Conservation (phyloP, 345 rosid species). For the Brassica juncea region DNA sequence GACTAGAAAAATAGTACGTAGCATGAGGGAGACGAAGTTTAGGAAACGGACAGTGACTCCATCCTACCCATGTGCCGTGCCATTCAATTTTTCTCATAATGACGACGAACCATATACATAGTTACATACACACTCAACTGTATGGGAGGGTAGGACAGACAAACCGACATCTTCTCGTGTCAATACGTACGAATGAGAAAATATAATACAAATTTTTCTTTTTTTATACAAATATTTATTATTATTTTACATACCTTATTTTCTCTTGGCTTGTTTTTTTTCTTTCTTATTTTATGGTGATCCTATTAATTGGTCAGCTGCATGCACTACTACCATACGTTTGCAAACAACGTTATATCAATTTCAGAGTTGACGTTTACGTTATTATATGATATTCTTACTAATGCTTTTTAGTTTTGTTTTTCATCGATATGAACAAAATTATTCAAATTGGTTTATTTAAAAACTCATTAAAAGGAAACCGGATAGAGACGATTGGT, state of each 20-base stretch:
- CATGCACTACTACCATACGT: not conserved
- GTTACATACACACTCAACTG: not conserved
- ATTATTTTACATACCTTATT: not conserved
- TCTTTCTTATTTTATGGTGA: not conserved
- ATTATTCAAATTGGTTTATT: too few species aligned
- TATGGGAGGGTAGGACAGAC: constrained; percentile 8
- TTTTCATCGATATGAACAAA: not conserved
- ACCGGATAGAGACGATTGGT: not conserved
- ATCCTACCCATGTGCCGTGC: constrained; percentile 26
- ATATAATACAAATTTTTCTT: not conserved
- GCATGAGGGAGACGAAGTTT: not conserved
- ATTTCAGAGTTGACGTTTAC: not conserved
- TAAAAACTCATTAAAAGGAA: not conserved
- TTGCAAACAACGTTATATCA: not conserved
- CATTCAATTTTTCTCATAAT: constrained; percentile 19
- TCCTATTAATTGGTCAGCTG: not conserved
- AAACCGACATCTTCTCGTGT: constrained; percentile 23
- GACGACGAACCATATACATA: not conserved
- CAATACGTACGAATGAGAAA: not conserved
- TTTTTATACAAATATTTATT: too few species aligned
- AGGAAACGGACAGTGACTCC: constrained; percentile 19
- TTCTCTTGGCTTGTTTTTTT: not conserved
- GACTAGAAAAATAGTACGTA: constrained; percentile 7
- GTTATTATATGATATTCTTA: not conserved
- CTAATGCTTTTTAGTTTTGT: not conserved